Evolutionary conservation across 2,329 filamentous ascomycete species (phyloP), one percentile per base, ranked within the genome.

Genomic region (Colletotrichum tropicicola): DNA sequence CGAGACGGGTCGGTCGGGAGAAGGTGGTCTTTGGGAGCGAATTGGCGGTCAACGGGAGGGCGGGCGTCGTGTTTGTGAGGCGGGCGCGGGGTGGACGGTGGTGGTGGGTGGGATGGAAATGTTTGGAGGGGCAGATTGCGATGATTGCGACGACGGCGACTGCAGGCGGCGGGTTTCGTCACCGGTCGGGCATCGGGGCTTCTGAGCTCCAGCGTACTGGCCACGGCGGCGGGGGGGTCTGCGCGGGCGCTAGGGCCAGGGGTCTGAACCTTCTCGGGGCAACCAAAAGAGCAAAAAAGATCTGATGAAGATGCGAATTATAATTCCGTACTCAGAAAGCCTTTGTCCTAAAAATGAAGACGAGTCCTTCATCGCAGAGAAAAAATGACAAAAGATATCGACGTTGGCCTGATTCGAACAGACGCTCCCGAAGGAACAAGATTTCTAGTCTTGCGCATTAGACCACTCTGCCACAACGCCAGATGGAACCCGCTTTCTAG

Each of bases 381-480:
- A 25, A 41, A 47, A 60, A 65, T 1, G 12, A 6, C 53, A 57
- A 51, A 27, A 32, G 3, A 37, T 0, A n/a, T 32, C 61, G 61
- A 61, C 61, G 61, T 65, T 65, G 61, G 61, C 61, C 61, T 65
- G 61, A 65, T 65, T 65, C 61, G 61, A 64, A 64, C 59, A 63
- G 59, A 63, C 59, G 59, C 59, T 63, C 60, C 60, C 60, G 60
- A 64, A 64, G 60, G 60, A 64, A 64, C 60, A 64, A 64, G 60
- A 64, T 59, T 64, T 64, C 60, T 64, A 64, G 60, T 64, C 60
- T 64, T 64, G 60, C 60, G 60, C 60, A 64, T 64, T 64, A 64
- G 60, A 64, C 60, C 60, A 64, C 61, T 61, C 61, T 65, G 61
- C 61, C 61, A 65, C 61, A 65, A 65, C 61, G 61, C 61, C 61